Evolutionary conservation across 1,284 basidiomycete species (phyloP).

Genomic region (Pseudozyma thailandica): DNA sequence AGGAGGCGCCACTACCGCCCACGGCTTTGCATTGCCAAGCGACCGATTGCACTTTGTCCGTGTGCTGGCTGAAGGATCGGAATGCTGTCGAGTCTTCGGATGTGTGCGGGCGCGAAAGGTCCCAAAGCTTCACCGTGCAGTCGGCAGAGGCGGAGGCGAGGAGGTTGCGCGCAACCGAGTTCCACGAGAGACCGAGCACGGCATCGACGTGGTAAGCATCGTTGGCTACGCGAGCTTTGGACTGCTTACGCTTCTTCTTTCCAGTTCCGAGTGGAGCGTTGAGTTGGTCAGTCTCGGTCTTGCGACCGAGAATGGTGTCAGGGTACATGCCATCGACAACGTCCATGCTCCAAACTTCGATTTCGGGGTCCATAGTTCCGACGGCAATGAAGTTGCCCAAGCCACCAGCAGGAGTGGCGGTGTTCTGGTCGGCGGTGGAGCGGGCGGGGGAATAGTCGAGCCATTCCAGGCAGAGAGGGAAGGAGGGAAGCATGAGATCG

Average conservation of each 20-base stretch:
- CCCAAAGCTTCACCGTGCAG: conserved; percentile 96
- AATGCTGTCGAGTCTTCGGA: conserved; percentile 74
- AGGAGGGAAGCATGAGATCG: conserved; percentile 95
- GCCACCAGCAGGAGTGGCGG: conserved; percentile 62
- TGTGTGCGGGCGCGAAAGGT: conserved; percentile 77
- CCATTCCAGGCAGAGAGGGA: conserved; percentile 99
- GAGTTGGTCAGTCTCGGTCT: conserved; percentile 69
- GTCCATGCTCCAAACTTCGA: conserved; percentile 98
- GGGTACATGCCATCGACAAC: conserved; percentile 94
- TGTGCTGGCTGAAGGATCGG: conserved; percentile 83
- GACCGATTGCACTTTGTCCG: conserved; percentile 96
- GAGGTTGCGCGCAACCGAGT: conserved; percentile 85
- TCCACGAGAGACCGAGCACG: conserved; percentile 91
- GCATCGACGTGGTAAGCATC: conserved; percentile 88
- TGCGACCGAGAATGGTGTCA: conserved; percentile 86
- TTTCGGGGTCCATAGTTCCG: conserved; percentile 95
- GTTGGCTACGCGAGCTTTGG: conserved; percentile 77
- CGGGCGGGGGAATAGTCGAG: conserved; percentile 85
- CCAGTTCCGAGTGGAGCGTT: conserved; percentile 62
- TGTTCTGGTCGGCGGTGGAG: conserved; percentile 36
- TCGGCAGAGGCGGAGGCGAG: conserved; percentile 93
- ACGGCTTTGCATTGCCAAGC: conserved; percentile 80
- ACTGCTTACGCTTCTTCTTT: conserved; percentile 80
- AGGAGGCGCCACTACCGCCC: conserved; percentile 60
- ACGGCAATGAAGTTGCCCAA: conserved; percentile 94